Base-by-base conservation (phyloP, 768 basidiomycete species). In the Pleurotus tuber-regium region DNA sequence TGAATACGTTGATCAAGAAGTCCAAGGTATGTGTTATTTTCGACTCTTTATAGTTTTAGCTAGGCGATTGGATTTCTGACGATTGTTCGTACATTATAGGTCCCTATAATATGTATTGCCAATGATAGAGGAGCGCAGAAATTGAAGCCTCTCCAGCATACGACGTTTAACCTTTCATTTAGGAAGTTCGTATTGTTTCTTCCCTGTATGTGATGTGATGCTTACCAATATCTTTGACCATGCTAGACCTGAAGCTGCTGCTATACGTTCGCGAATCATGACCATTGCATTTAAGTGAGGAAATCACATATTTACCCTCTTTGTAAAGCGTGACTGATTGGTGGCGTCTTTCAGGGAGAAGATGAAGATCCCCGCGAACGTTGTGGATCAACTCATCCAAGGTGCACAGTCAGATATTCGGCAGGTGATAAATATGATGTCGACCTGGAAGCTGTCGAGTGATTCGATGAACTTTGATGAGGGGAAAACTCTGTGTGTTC, bases 31-130 rank as follows among this genome's bases (percentile, higher is more conserved):
- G n/a, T n/a, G n/a, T n/a, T n/a, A n/a, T n/a, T n/a, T n/a, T n/a
- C n/a, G n/a, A n/a, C n/a, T n/a, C n/a, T n/a, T n/a, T n/a, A n/a
- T n/a, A n/a, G n/a, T n/a, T n/a, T n/a, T n/a, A n/a, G n/a, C n/a
- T n/a, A n/a, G n/a, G n/a, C n/a, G n/a, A n/a, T n/a, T n/a, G n/a
- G n/a, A n/a, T n/a, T n/a, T n/a, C n/a, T n/a, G n/a, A n/a, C n/a
- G n/a, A n/a, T n/a, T n/a, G n/a, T n/a, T n/a, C n/a, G n/a, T n/a
- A n/a, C n/a, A n/a, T n/a, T n/a, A n/a, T n/a, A 97, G 94, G 83
- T 97, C 43, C 97, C 97, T 0, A 92, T 99, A 57, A 97, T 99
- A 28, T 94, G 96, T 60, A 98, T 99, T 54, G 95, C 94, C 28
- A 99, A 99, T 59, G 97, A 99, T 62, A 74, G 79, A 19, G 76